Evolutionary conservation across 768 basidiomycete genomes (phyloP).

Genomic region (Xanthoconium stramineum): DNA sequence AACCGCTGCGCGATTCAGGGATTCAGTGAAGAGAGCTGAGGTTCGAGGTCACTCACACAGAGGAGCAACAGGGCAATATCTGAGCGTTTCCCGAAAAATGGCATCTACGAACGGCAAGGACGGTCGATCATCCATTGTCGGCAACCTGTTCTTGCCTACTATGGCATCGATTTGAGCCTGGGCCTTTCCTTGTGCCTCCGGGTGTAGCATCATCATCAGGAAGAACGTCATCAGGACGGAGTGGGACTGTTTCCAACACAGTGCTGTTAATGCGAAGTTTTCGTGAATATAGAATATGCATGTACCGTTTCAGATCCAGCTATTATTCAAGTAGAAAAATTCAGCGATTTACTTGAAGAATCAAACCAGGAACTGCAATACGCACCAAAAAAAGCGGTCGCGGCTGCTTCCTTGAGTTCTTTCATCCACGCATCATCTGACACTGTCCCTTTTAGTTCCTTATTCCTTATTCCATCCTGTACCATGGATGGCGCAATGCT

Average conservation of each 20-base stretch:
- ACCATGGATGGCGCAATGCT: neutral
- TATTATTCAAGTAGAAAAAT: neutral
- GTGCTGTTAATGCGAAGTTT: neutral
- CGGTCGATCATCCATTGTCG: neutral
- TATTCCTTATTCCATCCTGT: neutral
- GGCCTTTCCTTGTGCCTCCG: neutral
- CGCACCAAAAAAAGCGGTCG: neutral
- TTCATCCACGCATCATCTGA: neutral
- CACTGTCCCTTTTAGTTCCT: neutral
- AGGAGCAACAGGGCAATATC: neutral
- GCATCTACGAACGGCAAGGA: neutral
- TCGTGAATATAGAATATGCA: neutral
- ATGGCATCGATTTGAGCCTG: conserved; percentile 13
- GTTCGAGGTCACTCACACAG: neutral
- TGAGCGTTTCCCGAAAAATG: neutral
- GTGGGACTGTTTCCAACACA: neutral
- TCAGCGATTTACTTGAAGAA: neutral
- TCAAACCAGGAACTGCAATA: neutral
- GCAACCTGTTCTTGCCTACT: neutral
- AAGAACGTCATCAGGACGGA: neutral
- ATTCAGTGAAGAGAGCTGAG: neutral
- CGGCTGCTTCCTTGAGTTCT: neutral
- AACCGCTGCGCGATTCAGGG: neutral
- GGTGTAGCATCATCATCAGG: neutral
- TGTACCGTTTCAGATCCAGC: neutral